A percentile compares a stretch with the other conserved stretches of the same genome.
These are phyloP conservation scores for Sordariomycetes sp. DNA, from an alignment of 2,329 filamentous ascomycete genomes.

Conservation along the genomic window DNA sequence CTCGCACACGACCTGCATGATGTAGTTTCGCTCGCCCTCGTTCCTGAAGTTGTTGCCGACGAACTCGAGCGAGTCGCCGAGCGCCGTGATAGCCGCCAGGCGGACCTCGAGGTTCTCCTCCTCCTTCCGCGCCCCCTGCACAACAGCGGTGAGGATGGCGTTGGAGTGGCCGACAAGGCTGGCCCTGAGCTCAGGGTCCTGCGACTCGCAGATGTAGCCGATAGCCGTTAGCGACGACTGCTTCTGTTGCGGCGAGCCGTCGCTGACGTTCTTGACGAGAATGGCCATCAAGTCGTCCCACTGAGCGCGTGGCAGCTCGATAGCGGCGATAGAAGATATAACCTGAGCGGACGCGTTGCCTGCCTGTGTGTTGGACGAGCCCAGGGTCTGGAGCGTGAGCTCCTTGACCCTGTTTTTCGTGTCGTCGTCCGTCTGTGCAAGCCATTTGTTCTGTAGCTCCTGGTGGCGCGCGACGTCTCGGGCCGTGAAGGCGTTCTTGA, in stretches of 20 bases:
- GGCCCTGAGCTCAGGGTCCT: conserved; percentile 75
- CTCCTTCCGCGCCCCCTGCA: conserved; percentile 94
- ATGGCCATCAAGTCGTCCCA: conserved; percentile 86
- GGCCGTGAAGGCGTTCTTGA: conserved; percentile 97
- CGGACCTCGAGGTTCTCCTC: conserved; percentile 87
- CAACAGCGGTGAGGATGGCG: conserved; percentile 92
- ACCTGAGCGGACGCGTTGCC: conserved; percentile 89
- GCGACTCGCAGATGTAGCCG: conserved; percentile 95
- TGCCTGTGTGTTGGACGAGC: conserved; percentile 68
- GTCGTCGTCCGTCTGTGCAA: conserved; percentile 67
- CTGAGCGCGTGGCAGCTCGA: conserved; percentile 86
- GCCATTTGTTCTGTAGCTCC: conserved; percentile 89
- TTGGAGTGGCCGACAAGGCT: conserved; percentile 83
- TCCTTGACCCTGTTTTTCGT: conserved; percentile 85
- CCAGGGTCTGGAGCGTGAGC: conserved; percentile 78
- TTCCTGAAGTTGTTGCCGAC: conserved; percentile 98
- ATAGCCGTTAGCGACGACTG: conserved; percentile 93
- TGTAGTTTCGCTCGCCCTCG: conserved; percentile 98
- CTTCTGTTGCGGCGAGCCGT: conserved; percentile 79
- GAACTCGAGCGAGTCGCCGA: conserved; percentile 95
- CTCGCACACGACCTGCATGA: conserved; percentile 99
- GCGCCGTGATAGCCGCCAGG: conserved; percentile 81
- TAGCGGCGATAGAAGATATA: conserved; percentile 85
- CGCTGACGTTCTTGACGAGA: conserved; percentile 86
- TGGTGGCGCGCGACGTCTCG: conserved; percentile 81